Conservation (phyloP, 2,329 filamentous ascomycete species). For the Pezizomycotina sp. region DNA sequence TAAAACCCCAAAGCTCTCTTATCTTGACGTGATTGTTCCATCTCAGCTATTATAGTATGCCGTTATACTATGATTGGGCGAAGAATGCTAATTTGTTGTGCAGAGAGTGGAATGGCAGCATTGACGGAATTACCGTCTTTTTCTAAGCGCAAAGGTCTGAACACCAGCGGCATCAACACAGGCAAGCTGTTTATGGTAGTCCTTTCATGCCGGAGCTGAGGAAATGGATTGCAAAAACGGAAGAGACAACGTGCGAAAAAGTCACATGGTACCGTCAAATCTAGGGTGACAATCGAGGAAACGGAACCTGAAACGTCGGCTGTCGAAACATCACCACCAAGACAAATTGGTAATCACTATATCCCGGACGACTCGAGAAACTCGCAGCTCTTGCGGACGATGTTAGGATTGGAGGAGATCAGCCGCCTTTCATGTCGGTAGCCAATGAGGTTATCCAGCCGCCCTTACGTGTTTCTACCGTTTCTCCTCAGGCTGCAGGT, state of each 20-base stretch:
- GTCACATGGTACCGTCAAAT: conserved; percentile 15
- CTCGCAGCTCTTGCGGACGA: conserved; percentile 2
- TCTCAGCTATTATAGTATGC: conserved; percentile 7
- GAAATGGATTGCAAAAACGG: conserved; percentile 68
- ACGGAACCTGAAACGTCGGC: conserved; percentile 20
- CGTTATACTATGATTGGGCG: conserved; percentile 6
- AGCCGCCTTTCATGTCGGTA: background rate
- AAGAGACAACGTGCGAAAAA: conserved; percentile 11
- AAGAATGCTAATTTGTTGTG: conserved; percentile 19
- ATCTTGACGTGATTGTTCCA: conserved; percentile 5
- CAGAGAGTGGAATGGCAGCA: conserved; percentile 83
- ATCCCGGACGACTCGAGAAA: conserved; percentile 2
- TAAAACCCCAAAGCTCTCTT: background rate
- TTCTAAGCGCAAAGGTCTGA: conserved; percentile 50
- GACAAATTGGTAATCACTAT: conserved; percentile 7
- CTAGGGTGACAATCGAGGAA: conserved; percentile 15
- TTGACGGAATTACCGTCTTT: conserved; percentile 72
- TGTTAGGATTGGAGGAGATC: background rate
- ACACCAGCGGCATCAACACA: conserved; percentile 40
- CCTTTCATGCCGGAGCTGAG: conserved; percentile 74
- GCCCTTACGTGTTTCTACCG: background rate
- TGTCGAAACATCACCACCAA: conserved; percentile 14
- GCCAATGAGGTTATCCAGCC: background rate
- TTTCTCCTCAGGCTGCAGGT: conserved; percentile 7
- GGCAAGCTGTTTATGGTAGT: conserved; percentile 90